Evolutionary conservation across 177 flowering plant genomes (phyloP).

Genomic region (Telopea speciosissima): DNA sequence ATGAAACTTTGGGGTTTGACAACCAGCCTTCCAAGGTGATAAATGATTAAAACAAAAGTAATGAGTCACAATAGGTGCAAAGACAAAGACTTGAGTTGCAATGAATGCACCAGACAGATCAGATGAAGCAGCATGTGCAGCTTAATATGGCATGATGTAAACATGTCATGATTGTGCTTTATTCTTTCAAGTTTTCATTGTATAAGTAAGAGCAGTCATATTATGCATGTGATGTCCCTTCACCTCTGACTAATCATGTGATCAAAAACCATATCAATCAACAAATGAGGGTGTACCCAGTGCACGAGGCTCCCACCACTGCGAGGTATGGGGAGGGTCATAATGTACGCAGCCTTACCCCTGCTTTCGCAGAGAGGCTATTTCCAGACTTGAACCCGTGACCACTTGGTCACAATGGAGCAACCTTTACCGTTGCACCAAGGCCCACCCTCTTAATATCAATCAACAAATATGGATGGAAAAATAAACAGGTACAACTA

Average conservation of each 20-base stretch:
- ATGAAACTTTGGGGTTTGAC: too few relatives aligned
- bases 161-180: not conserved
- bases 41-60: too few relatives aligned
- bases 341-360: too few relatives aligned
- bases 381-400: too few relatives aligned
- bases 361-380: too few relatives aligned
- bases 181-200: not conserved
- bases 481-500: constrained; percentile 1
- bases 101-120: not conserved
- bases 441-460: too few relatives aligned
- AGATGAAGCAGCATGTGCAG: not conserved
- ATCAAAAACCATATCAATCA: not conserved
- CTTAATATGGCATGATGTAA: not conserved
- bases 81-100: not conserved
- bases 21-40: too few relatives aligned
- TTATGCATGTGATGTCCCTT: not conserved
- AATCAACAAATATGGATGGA: not conserved
- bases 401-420: too few relatives aligned
- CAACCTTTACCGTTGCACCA: too few relatives aligned
- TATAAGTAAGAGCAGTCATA: not conserved
- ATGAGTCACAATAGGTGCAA: not conserved
- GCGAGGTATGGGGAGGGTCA: too few relatives aligned
- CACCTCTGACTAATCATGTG: not conserved
- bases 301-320: too few relatives aligned
- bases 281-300: too few relatives aligned